Base-by-base conservation (phyloP, 257 asterid genomes). In the Craterostigma plantagineum region DNA sequence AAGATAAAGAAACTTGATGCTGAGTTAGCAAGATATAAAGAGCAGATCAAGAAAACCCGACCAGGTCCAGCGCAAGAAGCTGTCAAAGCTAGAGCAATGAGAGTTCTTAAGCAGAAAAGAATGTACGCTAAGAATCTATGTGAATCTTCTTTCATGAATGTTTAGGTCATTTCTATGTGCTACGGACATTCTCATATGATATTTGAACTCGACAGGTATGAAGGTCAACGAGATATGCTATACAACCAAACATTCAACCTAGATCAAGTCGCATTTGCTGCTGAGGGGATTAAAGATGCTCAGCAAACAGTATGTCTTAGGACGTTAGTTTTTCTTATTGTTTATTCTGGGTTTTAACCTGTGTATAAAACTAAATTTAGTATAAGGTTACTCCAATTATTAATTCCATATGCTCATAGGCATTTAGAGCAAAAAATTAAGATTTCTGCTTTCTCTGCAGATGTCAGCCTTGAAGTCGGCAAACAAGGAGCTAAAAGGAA, bases 61-160 rank as follows among this genome's bases (percentile, higher is more conserved):
- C 98, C 93, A 15, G 98, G 98, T 48, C 98, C 98, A 42, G 95
- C 95, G 8, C 95, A 76, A 52, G 98, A 87, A 60, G 98, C 93
- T 9, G 78, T 87, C 35, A 87, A 87, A 68, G 91, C 92, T 63
- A 80, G 95, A 61, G 98, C 98, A 33, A 87, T 76, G 98, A 75
- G 95, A 71, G 70, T 87, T 66, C 91, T 87, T 48, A 87, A 82
- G 79, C 98, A 87, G 54, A 87, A 77, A 62, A 74, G 68, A 57
- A 81, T 82, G 98, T 87, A 61, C 61, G 93, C 56, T 43, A 18
- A 49, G 2, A 23, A 14, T 10, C 13, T 12, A 4, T 13, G 33
- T 17, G 1, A 4, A 43, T 43, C 6, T 18, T 1, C 7, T 43
- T 16, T n/a, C n/a, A n/a, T n/a, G n/a, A n/a, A 41, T 12, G 4